These are phyloP conservation scores for Yarrowia sp. DNA, from an alignment of 805 yeast genomes.

Conservation along the genomic window DNA sequence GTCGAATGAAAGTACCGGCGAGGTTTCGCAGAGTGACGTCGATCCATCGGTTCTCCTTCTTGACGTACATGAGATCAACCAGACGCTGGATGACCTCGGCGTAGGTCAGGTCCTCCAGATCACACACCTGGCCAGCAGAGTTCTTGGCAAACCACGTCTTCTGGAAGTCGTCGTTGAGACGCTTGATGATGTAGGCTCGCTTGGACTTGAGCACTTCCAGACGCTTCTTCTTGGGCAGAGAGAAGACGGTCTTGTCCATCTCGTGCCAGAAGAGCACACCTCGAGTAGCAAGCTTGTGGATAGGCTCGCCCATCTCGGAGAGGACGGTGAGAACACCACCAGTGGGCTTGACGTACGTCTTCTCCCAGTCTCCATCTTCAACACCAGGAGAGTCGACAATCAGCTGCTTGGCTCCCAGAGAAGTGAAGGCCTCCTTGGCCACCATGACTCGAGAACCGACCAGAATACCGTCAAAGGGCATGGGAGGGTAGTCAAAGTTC, in stretches of 20 bases:
- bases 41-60: conserved; percentile 79
- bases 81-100: conserved; percentile 83
- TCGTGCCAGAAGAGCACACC: conserved; percentile 98
- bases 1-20: conserved; percentile 79
- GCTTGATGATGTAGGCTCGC: conserved; percentile 79
- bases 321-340: conserved; percentile 96
- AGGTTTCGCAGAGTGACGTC: conserved; percentile 83
- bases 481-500: conserved; percentile 84
- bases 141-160: conserved; percentile 96
- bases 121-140: conserved; percentile 72
- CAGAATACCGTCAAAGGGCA: conserved; percentile 98
- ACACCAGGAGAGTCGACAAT: conserved; percentile 92
- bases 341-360: conserved; percentile 88
- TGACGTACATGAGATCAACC: conserved; percentile 83
- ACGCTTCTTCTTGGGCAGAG: conserved; percentile 80
- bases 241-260: conserved; percentile 89
- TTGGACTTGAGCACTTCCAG: conserved; percentile 76
- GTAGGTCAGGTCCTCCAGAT: conserved; percentile 93
- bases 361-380: conserved; percentile 85
- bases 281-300: conserved; percentile 96
- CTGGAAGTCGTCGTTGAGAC: conserved; percentile 91
- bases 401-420: conserved; percentile 89
- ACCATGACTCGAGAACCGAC: conserved; percentile 97
- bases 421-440: conserved; percentile 93
- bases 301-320: conserved; percentile 99